Evolutionary conservation across 768 basidiomycete species (phyloP), one percentile per base, ranked within the genome.

Genomic region (Boletus sp.): DNA sequence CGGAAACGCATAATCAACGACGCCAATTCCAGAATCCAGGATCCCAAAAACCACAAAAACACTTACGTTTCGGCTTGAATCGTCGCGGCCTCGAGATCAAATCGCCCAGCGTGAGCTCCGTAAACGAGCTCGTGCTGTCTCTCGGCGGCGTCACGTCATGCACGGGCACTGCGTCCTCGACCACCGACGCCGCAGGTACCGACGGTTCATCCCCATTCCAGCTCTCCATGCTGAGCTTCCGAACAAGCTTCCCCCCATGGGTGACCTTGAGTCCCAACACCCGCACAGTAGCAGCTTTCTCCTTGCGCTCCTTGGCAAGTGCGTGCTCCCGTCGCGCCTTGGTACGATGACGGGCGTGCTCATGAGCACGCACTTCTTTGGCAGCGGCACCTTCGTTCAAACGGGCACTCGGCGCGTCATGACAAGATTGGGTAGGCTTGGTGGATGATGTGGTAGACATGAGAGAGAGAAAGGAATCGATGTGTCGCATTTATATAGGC

Each of bases 301-400:
- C 64, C 58, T 72, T 70, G 55, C 69, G 69, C 53, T 69, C 59
- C 69, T 57, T 69, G 9, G 61, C 56, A 6, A 69, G 66, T 13
- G 62, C 58, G 9, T 72, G 64, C 55, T 66, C 70, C 47, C 50
- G 70, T 27, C 69, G 68, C 52, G 70, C 67, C 56, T 70, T 71
- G 50, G 53, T 59, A 23, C 62, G 70, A 32, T 70, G 70, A 53
- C 71, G 70, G 8, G 70, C 70, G 30, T 68, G 71, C 59, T 71
- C 70, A 13, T 57, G 62, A 21, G 70, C 71, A 15, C 70, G 70
- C 37, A 63, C 62, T 47, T 72, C 70, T 50, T 71, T 71, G 33
- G 60, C 45, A 27, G 7, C 50, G 2, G 47, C 10, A 27, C 54
- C 56, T 48, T 61, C 65, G 38, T 60, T 61, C 47, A 64, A 19